These are phyloP conservation scores for Perkinsus olseni DNA, from an alignment of 169 alveolate genomes.

Conservation along the genomic window DNA sequence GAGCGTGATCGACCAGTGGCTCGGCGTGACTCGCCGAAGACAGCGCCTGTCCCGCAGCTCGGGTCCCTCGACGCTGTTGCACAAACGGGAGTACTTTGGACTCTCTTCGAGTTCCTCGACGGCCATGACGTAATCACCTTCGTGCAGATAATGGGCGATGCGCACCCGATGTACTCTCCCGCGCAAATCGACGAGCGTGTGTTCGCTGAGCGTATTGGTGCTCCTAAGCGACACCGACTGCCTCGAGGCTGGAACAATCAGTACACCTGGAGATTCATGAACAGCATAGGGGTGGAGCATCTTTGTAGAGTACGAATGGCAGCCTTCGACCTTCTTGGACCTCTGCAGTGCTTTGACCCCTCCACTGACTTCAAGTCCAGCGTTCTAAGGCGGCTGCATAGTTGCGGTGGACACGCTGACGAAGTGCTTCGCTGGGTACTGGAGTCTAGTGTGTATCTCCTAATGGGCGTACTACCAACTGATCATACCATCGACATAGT, in stretches of 20 bases:
- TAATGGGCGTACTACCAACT: background rate
- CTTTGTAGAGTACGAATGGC: background rate
- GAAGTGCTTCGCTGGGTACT: background rate
- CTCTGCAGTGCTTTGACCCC: background rate
- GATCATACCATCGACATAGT: background rate
- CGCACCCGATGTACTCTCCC: background rate
- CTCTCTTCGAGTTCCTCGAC: background rate
- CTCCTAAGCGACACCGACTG: background rate
- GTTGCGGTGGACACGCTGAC: background rate
- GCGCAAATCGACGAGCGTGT: background rate
- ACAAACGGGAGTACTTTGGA: background rate
- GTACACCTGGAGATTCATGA: background rate
- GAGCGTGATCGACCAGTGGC: too few relatives aligned
- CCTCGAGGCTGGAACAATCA: background rate
- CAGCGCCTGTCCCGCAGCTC: background rate
- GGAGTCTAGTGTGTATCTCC: background rate
- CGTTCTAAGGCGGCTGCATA: background rate
- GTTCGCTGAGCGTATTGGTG: background rate
- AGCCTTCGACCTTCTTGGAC: background rate
- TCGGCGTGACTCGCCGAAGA: background rate
- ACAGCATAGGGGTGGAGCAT: background rate
- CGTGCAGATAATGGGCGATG: background rate
- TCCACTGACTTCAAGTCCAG: background rate
- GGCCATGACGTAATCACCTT: background rate
- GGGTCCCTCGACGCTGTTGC: background rate